These are phyloP conservation scores for Physcomitrellopsis africana DNA, from an alignment of 225 moss, liverwort and hornwort genomes.

Conservation along the genomic window DNA sequence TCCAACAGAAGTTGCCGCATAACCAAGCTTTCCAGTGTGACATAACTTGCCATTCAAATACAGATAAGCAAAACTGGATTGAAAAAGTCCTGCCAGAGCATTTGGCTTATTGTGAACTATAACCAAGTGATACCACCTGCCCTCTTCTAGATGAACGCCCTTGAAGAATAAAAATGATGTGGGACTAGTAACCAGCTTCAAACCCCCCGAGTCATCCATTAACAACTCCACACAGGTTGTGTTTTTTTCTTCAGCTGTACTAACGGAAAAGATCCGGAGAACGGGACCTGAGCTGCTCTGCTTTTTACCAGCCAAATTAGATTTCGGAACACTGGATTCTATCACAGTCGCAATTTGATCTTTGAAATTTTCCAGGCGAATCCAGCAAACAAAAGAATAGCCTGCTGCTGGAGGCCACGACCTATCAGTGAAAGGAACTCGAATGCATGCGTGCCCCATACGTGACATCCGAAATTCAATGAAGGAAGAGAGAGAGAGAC, in stretches of 20 bases:
- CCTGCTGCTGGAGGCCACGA: conserved; percentile 97
- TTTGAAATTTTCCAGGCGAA: conserved; percentile 65
- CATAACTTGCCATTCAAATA: conserved; percentile 92
- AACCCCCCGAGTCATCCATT: conserved; percentile 72
- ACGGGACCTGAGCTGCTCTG: conserved; percentile 43
- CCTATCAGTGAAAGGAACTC: conserved; percentile 80
- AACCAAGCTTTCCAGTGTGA: conserved; percentile 94
- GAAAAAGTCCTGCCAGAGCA: conserved; percentile 96
- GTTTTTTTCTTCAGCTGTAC: conserved; percentile 81
- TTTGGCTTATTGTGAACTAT: conserved; percentile 97
- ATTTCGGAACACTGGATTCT: conserved; percentile 33
- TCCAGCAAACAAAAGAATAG: conserved; percentile 97
- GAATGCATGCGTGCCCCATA: conserved; percentile 83
- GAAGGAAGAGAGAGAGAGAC: conserved; percentile 84
- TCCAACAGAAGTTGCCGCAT: conserved; percentile 80
- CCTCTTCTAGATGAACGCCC: conserved; percentile 81
- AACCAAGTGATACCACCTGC: conserved; percentile 90
- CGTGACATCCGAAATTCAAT: conserved; percentile 80
- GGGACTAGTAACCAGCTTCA: conserved; percentile 89
- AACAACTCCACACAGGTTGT: conserved; percentile 77
- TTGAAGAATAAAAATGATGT: conserved; percentile 83
- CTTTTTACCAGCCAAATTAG: conserved; percentile 46
- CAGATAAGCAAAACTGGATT: conserved; percentile 88
- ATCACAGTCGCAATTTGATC: conserved; percentile 36
- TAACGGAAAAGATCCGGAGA: conserved; percentile 84